Base-by-base conservation (phyloP, 768 basidiomycete genomes). In the Candolleomyces aberdarensis region DNA sequence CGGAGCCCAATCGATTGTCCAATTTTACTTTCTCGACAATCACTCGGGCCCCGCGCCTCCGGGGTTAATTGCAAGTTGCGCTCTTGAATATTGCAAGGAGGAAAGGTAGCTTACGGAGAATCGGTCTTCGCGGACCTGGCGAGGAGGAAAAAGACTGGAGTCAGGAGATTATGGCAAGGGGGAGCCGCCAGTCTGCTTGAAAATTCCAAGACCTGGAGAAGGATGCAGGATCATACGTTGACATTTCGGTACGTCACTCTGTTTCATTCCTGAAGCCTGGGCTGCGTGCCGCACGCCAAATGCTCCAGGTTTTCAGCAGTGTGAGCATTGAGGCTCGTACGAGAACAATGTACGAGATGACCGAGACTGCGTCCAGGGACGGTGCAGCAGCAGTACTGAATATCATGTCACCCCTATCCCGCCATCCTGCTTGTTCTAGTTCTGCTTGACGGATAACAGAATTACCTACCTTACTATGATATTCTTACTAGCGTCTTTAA, bases 321-420 rank as follows among this genome's bases (percentile, higher is more conserved):
- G 80, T 84, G 19, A 84, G 81, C 59, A 78, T 84, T 53, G 70
- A 72, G 2, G 84, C 84, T 55, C 81, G 77, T 64, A 75, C 56
- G 56, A 70, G 72, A 11, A 26, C 26, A 26, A 83, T 80, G 80
- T 70, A 77, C 59, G 53, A 71, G 22, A 69, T 84, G 64, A 82
- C 82, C 0, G 74, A 77, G 61, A 76, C 76, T 10, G 72, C 78
- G n/a, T 70, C 76, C 8, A 67, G 74, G 31, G 76, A 79, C 58
- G 75, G 75, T 63, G 69, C 66, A n/a, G 46, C 44, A 64, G 70
- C 65, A 57, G 26, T 26, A 26, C 26, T 17, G 57, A 44, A 8
- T 11, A 1, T 8, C 36, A 36, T 36, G 11, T 11, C 19, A 15
- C 57, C 14, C 11, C 11, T 15, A 31, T 56, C 5, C 62, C 10